phyloP scores from a whole-genome alignment of 495 filamentous ascomycete species.

The Penicillium dipodomyicola region DNA sequence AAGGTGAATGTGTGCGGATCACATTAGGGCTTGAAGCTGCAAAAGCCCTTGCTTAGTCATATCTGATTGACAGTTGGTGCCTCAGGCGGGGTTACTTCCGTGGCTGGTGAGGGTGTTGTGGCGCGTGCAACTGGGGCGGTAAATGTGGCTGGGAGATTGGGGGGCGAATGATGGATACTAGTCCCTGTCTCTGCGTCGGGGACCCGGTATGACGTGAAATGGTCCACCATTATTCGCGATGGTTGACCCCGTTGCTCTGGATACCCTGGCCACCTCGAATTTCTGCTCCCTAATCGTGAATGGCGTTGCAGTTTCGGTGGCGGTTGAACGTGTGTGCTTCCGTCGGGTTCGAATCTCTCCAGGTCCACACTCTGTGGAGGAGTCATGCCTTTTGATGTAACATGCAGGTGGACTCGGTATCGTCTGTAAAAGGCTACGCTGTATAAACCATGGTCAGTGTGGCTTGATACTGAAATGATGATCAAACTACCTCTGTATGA shows the following conservation, averaged over 20 bases:
- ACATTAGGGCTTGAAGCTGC: slow-evolving; percentile 31
- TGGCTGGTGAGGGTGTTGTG: slow-evolving; percentile 4
- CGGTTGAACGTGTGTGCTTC: not conserved
- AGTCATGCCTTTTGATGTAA: slow-evolving; percentile 11
- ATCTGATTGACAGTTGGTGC: not conserved
- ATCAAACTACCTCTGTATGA: slow-evolving; percentile 16
- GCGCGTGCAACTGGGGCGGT: not conserved
- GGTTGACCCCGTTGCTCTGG: slow-evolving; percentile 1
- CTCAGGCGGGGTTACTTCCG: slow-evolving; percentile 2
- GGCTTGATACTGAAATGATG: not conserved
- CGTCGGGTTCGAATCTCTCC: slow-evolving; percentile 1
- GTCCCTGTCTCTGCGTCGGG: slow-evolving; percentile 1
- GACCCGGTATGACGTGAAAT: not conserved
- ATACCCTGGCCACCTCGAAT: slow-evolving; percentile 1
- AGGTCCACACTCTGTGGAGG: slow-evolving; percentile 12
- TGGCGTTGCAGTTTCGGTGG: slow-evolving; percentile 11
- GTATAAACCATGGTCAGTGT: not conserved
- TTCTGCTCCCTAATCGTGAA: slow-evolving; percentile 13
- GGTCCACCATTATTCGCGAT: slow-evolving; percentile 1
- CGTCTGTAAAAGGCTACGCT: slow-evolving; percentile 20
- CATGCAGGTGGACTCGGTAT: slow-evolving; percentile 19
- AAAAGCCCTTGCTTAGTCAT: slow-evolving; percentile 27
- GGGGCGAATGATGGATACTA: not conserved
- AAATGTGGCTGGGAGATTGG: not conserved
- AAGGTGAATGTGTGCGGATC: slow-evolving; percentile 31